Percentiles rank a stretch among this genome's conserved stretches.
Conservation (phyloP, 768 basidiomycete genomes). For the Mycena olivaceomarginata region DNA sequence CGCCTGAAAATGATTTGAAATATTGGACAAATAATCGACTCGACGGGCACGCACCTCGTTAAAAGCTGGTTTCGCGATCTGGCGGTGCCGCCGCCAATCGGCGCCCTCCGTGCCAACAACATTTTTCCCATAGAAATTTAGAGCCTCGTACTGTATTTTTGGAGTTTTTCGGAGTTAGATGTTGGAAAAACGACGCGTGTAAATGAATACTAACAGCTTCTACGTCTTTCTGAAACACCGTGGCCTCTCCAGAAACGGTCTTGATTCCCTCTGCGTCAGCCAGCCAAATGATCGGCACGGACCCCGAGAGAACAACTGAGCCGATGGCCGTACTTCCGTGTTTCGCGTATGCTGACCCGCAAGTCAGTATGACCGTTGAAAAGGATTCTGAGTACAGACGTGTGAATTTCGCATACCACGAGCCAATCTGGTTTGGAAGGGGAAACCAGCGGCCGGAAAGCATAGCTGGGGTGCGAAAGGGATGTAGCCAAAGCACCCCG, state of each 20-base stretch:
- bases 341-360: slow-evolving; percentile 56
- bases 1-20: slow-evolving; percentile 50
- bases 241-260: slow-evolving; percentile 55
- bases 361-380: not conserved
- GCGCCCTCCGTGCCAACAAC: slow-evolving; percentile 63
- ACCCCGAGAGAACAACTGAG: slow-evolving; percentile 55
- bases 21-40: not conserved
- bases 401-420: slow-evolving; percentile 57
- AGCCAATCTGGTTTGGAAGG: slow-evolving; percentile 55
- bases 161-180: not conserved
- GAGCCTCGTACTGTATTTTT: not conserved
- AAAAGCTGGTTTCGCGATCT: slow-evolving; percentile 68
- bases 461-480: slow-evolving; percentile 53
- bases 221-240: slow-evolving; percentile 62
- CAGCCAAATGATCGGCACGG: slow-evolving; percentile 61
- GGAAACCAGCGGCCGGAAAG: slow-evolving; percentile 58
- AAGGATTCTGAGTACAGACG: slow-evolving; percentile 45
- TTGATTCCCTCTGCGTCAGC: slow-evolving; percentile 66
- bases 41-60: slow-evolving; percentile 60
- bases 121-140: slow-evolving; percentile 51
- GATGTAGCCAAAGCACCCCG: slow-evolving; percentile 56
- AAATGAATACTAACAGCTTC: slow-evolving; percentile 51
- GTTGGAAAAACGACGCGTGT: not conserved
- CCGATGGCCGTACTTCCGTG: slow-evolving; percentile 62
- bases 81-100: slow-evolving; percentile 70